phyloP scores from a whole-genome alignment of 2,329 filamentous ascomycete species.

The Microdochium trichocladiopsis region DNA sequence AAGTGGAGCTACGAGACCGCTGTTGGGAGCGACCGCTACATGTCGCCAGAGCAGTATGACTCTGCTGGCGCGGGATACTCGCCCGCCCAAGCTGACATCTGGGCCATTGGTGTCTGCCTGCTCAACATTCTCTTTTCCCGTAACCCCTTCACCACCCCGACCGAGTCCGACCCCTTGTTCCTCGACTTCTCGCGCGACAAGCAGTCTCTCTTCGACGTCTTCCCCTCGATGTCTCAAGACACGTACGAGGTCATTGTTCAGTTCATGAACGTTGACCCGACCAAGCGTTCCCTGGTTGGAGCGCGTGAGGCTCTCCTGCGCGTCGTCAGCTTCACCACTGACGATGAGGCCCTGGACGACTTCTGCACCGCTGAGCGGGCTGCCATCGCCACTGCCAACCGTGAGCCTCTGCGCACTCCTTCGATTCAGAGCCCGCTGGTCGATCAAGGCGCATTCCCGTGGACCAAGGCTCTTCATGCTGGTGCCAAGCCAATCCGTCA shows the following conservation, averaged over 20 bases:
- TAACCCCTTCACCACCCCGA: slow-evolving; percentile 90
- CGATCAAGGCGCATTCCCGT: slow-evolving; percentile 82
- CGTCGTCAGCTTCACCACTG: slow-evolving; percentile 85
- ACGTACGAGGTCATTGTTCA: slow-evolving; percentile 90
- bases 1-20: slow-evolving; percentile 87
- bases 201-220: slow-evolving; percentile 95
- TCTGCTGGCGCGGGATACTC: slow-evolving; percentile 83
- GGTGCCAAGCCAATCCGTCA: slow-evolving; percentile 68
- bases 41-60: slow-evolving; percentile 98
- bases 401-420: slow-evolving; percentile 90
- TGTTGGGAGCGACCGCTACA: slow-evolving; percentile 96
- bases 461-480: slow-evolving; percentile 83
- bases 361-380: slow-evolving; percentile 82
- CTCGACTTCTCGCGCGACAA: slow-evolving; percentile 89
- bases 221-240: slow-evolving; percentile 97
- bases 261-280: slow-evolving; percentile 86
- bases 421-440: slow-evolving; percentile 84
- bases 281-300: slow-evolving; percentile 74
- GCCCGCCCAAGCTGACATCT: slow-evolving; percentile 87
- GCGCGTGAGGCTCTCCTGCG: slow-evolving; percentile 73
- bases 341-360: slow-evolving; percentile 86
- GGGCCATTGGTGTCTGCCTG: slow-evolving; percentile 94
- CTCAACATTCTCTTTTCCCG: slow-evolving; percentile 95
- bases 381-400: slow-evolving; percentile 76
- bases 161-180: slow-evolving; percentile 85